These are phyloP conservation scores for Phanerochaete carnosa DNA, from an alignment of 768 basidiomycete species.

Conservation along the genomic window DNA sequence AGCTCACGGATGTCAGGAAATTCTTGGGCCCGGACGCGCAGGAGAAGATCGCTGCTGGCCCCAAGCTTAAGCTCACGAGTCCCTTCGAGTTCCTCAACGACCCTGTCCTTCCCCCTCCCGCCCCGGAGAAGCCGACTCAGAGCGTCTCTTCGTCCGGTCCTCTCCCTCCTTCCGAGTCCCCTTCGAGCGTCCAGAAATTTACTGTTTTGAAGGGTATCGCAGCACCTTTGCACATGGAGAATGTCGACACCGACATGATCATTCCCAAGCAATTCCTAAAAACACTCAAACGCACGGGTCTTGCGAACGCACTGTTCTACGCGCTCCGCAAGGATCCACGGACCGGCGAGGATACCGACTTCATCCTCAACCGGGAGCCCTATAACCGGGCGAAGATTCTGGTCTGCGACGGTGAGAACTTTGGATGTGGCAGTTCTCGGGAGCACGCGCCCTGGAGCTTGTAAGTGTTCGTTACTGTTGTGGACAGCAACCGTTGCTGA, in stretches of 20 bases:
- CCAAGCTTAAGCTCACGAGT: constrained; percentile 66
- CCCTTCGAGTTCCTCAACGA: constrained; percentile 78
- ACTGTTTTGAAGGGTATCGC: constrained; percentile 48
- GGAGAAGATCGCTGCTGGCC: constrained; percentile 24
- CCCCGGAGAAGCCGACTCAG: constrained; percentile 23
- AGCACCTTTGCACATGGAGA: constrained; percentile 50
- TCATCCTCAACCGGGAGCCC: constrained; percentile 57
- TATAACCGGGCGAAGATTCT: constrained; percentile 51
- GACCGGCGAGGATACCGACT: constrained; percentile 53
- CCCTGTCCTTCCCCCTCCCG: constrained; percentile 39
- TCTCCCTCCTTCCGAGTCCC: constrained; percentile 26
- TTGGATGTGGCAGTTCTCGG: constrained; percentile 59
- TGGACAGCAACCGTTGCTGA: neutral
- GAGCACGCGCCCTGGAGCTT: constrained; percentile 62
- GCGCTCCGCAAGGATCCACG: constrained; percentile 47
- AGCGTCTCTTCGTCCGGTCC: constrained; percentile 10
- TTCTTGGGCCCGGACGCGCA: constrained; percentile 34
- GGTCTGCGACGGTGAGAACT: constrained; percentile 58
- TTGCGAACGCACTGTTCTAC: constrained; percentile 57
- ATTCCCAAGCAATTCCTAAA: constrained; percentile 68
- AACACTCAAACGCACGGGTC: constrained; percentile 61
- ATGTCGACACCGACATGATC: constrained; percentile 66
- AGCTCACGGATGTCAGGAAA: constrained; percentile 57
- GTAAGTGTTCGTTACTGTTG: constrained; percentile 27
- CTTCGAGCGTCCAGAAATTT: constrained; percentile 38